phyloP scores from a whole-genome alignment of 805 yeast species.

The Candida ulmi region DNA sequence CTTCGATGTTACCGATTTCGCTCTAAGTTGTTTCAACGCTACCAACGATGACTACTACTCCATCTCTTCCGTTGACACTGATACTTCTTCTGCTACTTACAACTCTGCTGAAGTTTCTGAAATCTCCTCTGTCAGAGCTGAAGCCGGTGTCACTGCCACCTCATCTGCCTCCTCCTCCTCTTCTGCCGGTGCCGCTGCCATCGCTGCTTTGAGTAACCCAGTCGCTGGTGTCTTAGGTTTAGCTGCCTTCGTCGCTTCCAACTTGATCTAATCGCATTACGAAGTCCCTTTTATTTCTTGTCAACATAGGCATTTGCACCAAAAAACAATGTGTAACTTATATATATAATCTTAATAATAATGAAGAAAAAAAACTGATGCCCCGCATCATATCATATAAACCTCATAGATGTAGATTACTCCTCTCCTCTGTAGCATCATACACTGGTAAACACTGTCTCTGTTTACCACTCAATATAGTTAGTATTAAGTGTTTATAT shows the following conservation, averaged over 20 bases:
- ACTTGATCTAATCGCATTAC: conserved; percentile 9
- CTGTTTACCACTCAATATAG: too few species aligned
- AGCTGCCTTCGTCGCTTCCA: conserved; percentile 15
- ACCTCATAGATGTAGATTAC: too few species aligned
- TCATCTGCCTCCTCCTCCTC: conserved; percentile 11
- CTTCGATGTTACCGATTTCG: conserved; percentile 28
- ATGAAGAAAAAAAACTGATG: neutral
- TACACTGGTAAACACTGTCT: too few species aligned
- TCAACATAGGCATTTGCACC: too few species aligned
- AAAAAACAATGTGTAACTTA: too few species aligned
- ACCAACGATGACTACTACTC: conserved; percentile 33
- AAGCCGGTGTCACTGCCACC: conserved; percentile 15
- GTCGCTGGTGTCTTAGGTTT: conserved; percentile 19
- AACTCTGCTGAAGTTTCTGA: conserved; percentile 14
- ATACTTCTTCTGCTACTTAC: conserved; percentile 18
- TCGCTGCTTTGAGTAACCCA: conserved; percentile 13
- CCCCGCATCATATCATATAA: too few species aligned
- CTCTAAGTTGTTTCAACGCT: conserved; percentile 37
- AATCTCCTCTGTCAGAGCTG: conserved; percentile 13
- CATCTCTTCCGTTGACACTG: conserved; percentile 22
- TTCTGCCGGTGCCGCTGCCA: conserved; percentile 13
- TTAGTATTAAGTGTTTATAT: too few species aligned
- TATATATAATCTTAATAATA: too few species aligned
- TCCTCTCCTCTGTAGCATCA: too few species aligned
- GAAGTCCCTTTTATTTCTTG: too few species aligned